These are phyloP conservation scores for Aspergillus caelatus DNA, from an alignment of 2,329 filamentous ascomycete genomes.

Conservation along the genomic window DNA sequence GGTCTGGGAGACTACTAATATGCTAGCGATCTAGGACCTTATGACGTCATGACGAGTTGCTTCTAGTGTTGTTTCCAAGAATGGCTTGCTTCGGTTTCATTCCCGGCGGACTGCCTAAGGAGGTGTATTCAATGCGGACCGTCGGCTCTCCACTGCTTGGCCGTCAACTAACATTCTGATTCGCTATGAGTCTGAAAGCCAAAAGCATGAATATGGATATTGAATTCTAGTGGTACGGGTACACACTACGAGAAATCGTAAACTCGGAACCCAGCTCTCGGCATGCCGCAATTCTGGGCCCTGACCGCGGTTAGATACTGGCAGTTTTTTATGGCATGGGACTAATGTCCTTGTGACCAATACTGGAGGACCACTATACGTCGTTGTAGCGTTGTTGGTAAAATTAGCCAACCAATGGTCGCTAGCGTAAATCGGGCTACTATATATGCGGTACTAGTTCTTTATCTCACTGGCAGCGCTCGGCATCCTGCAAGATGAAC, in stretches of 20 bases:
- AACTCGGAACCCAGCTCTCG: neutral
- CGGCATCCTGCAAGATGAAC: neutral
- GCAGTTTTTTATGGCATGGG: constrained; percentile 34
- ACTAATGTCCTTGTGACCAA: constrained; percentile 21
- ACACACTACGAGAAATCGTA: neutral
- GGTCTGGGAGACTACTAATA: neutral
- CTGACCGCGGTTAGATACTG: constrained; percentile 24
- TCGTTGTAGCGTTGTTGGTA: neutral
- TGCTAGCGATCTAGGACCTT: neutral
- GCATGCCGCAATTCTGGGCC: neutral
- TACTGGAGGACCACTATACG: constrained; percentile 15
- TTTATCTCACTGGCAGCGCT: neutral
- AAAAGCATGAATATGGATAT: no score
- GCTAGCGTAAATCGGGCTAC: no score
- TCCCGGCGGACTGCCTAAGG: no score
- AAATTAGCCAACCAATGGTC: no score
- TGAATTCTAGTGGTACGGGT: no score
- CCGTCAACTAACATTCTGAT: neutral
- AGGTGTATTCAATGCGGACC: no score
- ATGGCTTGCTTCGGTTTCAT: no score
- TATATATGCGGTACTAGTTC: neutral
- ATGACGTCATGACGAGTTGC: neutral
- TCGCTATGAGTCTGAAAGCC: no score
- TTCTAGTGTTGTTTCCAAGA: neutral
- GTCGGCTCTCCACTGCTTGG: no score